phyloP scores from a whole-genome alignment of 257 asterid species.

The Phtheirospermum japonicum region DNA sequence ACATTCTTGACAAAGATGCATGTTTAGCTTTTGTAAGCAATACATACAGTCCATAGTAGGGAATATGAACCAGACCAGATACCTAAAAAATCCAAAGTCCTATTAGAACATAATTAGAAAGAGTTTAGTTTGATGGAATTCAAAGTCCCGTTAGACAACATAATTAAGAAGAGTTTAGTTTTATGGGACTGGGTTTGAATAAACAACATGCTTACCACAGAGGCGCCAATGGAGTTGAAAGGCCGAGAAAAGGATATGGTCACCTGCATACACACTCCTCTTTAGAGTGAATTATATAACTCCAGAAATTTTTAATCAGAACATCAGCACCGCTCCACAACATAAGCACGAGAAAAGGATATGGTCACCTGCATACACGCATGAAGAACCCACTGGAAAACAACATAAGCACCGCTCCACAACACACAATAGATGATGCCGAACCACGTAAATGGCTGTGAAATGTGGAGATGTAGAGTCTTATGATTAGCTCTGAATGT shows the following conservation, averaged over 20 bases:
- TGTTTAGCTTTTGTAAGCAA: too few species aligned
- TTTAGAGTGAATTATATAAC: too few species aligned
- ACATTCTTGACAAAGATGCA: too few species aligned
- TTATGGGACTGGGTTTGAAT: too few species aligned
- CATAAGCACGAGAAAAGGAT: constrained; percentile 94
- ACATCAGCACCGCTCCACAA: too few species aligned
- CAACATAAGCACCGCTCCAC: constrained; percentile 63
- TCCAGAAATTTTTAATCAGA: too few species aligned
- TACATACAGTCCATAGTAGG: too few species aligned
- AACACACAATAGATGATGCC: constrained; percentile 61
- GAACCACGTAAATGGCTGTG: constrained; percentile 75
- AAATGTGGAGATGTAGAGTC: constrained; percentile 1
- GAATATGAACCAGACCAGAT: constrained; percentile 67
- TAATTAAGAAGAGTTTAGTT: constrained; percentile 49
- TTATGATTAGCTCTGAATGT: constrained; percentile 21
- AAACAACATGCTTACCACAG: too few species aligned
- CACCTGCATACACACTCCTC: too few species aligned
- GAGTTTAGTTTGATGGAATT: background rate
- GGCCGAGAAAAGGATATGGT: too few species aligned
- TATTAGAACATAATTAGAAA: background rate
- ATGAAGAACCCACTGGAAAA: constrained; percentile 79
- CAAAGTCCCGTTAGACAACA: background rate
- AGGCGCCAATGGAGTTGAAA: too few species aligned
- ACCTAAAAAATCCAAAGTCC: constrained; percentile 44
- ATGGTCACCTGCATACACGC: constrained; percentile 94